These are phyloP conservation scores for Akanthomyces lecanii DNA, from an alignment of 2,329 filamentous ascomycete species.

Conservation along the genomic window DNA sequence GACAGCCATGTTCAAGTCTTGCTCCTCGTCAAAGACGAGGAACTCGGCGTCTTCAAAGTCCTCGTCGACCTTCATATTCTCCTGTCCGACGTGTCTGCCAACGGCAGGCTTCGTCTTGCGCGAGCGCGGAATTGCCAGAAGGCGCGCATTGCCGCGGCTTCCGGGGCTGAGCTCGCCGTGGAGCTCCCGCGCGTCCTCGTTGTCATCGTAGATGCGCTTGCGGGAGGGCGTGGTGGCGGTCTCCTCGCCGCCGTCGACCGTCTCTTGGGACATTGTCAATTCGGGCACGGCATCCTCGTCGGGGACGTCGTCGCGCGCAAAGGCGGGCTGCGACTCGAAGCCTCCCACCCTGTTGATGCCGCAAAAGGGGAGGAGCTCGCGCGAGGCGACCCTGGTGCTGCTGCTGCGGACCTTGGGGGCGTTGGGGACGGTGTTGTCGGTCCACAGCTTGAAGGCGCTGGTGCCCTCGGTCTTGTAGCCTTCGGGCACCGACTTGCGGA, in stretches of 20 bases:
- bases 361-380: conserved; percentile 75
- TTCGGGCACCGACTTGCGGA: conserved; percentile 88
- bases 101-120: conserved; percentile 25
- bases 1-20: conserved; percentile 38
- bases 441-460: conserved; percentile 50
- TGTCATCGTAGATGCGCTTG: conserved; percentile 46
- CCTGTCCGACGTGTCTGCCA: conserved; percentile 35
- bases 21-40: conserved; percentile 42
- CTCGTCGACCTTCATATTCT: conserved; percentile 41
- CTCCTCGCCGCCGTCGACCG: conserved; percentile 36
- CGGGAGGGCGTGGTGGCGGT: conserved; percentile 27
- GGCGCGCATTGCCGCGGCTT: conserved; percentile 38
- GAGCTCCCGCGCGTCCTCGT: conserved; percentile 35
- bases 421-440: conserved; percentile 28
- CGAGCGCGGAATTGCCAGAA: conserved; percentile 46
- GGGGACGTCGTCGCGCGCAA: conserved; percentile 24
- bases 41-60: conserved; percentile 72
- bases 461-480: conserved; percentile 75
- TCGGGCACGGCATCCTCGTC: conserved; percentile 41
- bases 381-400: conserved; percentile 30
- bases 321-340: conserved; percentile 54
- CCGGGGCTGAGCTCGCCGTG: conserved; percentile 39
- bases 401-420: conserved; percentile 18
- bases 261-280: conserved; percentile 54
- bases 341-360: conserved; percentile 74